Conservation (phyloP, 768 basidiomycete genomes). For the Suillus plorans region DNA sequence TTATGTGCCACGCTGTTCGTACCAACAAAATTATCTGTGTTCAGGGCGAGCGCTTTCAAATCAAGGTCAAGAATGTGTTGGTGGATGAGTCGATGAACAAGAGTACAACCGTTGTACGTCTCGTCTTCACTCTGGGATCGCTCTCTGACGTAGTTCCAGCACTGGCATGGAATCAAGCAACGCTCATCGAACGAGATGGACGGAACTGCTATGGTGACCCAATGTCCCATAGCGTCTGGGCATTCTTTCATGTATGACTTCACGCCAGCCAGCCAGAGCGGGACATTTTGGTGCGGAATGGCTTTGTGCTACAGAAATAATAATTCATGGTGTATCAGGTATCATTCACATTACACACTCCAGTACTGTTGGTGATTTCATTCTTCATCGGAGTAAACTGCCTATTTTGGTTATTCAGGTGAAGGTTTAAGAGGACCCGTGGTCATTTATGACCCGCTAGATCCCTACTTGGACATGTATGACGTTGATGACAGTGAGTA, state of each 20-base stretch:
- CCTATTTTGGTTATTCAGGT: not conserved
- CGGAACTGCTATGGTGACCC: slow-evolving; percentile 43
- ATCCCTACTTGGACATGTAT: slow-evolving; percentile 22
- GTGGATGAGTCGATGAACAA: slow-evolving; percentile 38
- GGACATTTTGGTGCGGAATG: slow-evolving; percentile 40
- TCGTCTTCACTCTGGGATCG: not conserved
- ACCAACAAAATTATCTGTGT: not conserved
- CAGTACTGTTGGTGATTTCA: slow-evolving; percentile 37
- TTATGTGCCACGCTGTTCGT: too few relatives aligned
- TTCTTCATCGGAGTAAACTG: not conserved
- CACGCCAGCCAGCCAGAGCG: slow-evolving; percentile 21
- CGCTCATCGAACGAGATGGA: slow-evolving; percentile 39
- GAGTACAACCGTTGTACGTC: slow-evolving; percentile 36
- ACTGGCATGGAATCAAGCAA: slow-evolving; percentile 48
- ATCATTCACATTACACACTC: slow-evolving; percentile 39
- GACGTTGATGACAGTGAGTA: slow-evolving; percentile 34
- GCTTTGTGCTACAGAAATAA: not conserved
- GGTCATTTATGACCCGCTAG: slow-evolving; percentile 41
- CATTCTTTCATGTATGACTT: slow-evolving; percentile 38
- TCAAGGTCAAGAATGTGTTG: slow-evolving; percentile 35
- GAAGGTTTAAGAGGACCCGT: slow-evolving; percentile 24
- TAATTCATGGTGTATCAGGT: not conserved
- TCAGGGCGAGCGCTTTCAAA: slow-evolving; percentile 36
- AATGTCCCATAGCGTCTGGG: slow-evolving; percentile 39
- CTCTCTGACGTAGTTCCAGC: not conserved